phyloP scores from a whole-genome alignment of 2,329 filamentous ascomycete species.

The Neoscytalidium dimidiatum region DNA sequence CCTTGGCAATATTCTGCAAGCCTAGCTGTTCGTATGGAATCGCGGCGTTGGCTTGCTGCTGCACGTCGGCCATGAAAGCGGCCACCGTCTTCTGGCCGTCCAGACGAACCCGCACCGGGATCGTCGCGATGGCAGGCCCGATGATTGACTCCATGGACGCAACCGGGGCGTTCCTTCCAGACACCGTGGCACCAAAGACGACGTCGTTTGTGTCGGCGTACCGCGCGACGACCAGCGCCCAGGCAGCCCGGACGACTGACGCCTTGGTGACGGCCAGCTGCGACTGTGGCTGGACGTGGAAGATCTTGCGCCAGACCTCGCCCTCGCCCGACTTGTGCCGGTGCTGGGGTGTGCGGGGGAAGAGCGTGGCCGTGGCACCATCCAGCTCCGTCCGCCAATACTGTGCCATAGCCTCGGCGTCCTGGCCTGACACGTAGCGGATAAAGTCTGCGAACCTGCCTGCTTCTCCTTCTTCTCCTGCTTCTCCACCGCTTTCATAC shows the following conservation, averaged over 20 bases:
- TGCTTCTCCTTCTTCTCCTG: not conserved
- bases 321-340: not conserved
- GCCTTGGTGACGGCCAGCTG: not conserved
- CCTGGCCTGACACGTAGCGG: not conserved
- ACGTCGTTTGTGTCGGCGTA: slow-evolving; percentile 50
- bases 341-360: not conserved
- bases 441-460: not conserved
- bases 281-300: not conserved
- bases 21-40: slow-evolving; percentile 29
- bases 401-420: not conserved
- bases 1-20: slow-evolving; percentile 30
- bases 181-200: slow-evolving; percentile 64
- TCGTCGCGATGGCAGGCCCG: not conserved
- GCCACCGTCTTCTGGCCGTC: not conserved
- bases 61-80: not conserved
- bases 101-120: not conserved
- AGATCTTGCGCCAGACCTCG: not conserved
- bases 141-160: not conserved
- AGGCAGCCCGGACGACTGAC: slow-evolving; percentile 49
- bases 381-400: not conserved
- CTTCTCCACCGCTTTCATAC: not conserved
- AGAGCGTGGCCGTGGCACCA: not conserved
- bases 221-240: slow-evolving; percentile 63
- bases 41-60: not conserved
- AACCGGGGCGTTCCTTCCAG: slow-evolving; percentile 57